Conservation (phyloP, 1,284 basidiomycete species). For the Ganoderma leucocontextum region DNA sequence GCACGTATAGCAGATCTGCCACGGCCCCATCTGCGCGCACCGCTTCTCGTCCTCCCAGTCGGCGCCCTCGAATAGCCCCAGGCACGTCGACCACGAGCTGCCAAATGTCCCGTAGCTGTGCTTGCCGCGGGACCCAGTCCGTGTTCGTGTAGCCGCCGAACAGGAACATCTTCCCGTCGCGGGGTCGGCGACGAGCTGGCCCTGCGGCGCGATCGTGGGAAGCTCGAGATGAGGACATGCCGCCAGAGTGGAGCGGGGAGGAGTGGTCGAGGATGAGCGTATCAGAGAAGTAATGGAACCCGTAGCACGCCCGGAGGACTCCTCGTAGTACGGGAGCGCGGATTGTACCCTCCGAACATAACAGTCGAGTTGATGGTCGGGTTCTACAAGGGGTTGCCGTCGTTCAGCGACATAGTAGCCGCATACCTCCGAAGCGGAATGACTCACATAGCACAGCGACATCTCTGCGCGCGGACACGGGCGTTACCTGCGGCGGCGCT, state of each 20-base stretch:
- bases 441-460: constrained; percentile 46
- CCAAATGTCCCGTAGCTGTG: constrained; percentile 50
- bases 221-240: constrained; percentile 44
- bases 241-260: constrained; percentile 36
- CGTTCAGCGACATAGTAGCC: not conserved
- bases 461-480: constrained; percentile 49
- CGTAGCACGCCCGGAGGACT: constrained; percentile 33
- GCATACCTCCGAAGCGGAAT: not conserved
- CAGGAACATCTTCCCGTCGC: constrained; percentile 46
- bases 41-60: constrained; percentile 48
- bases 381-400: constrained; percentile 40
- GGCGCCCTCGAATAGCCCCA: constrained; percentile 46
- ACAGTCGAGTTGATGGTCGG: constrained; percentile 46
- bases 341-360: constrained; percentile 51
- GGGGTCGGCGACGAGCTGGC: constrained; percentile 42
- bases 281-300: constrained; percentile 48
- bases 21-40: constrained; percentile 49
- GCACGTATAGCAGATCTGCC: constrained; percentile 52
- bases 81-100: constrained; percentile 47
- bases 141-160: constrained; percentile 50
- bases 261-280: constrained; percentile 44
- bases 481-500: constrained; percentile 48
- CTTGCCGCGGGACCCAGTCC: constrained; percentile 44
- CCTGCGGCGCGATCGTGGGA: constrained; percentile 45
- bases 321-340: constrained; percentile 40